phyloP scores from a whole-genome alignment of 2,329 filamentous ascomycete genomes.

The Fusarium sp. region DNA sequence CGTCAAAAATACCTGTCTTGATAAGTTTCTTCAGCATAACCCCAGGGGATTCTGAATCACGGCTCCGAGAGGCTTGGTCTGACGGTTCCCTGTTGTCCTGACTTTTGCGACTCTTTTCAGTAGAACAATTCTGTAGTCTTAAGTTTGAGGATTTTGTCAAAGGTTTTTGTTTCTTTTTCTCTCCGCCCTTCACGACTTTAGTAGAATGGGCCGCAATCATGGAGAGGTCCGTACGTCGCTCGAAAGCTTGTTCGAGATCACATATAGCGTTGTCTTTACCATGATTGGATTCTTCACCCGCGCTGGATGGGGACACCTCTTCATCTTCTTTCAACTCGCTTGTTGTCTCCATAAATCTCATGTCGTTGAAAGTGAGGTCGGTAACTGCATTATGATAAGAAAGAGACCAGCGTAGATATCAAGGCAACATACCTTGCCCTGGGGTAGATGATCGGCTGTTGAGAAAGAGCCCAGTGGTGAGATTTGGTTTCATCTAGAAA shows the following conservation, averaged over 20 bases:
- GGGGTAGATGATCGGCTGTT: conserved; percentile 45
- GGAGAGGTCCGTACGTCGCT: neutral
- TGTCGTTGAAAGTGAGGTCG: conserved; percentile 63
- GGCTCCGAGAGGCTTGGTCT: neutral
- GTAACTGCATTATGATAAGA: conserved; percentile 48
- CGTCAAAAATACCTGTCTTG: conserved; percentile 34
- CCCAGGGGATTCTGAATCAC: neutral
- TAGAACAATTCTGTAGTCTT: neutral
- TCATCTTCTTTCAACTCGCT: conserved; percentile 22
- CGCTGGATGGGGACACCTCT: neutral
- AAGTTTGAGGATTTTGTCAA: neutral
- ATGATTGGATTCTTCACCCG: neutral
- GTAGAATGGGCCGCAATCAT: neutral
- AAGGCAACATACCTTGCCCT: conserved; percentile 31
- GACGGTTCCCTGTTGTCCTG: neutral
- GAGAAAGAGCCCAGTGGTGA: conserved; percentile 48
- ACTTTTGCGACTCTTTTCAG: neutral
- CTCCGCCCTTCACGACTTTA: neutral
- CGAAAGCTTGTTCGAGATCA: neutral
- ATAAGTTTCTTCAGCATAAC: conserved; percentile 24
- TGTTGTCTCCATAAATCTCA: conserved; percentile 52
- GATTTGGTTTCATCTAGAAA: conserved; percentile 47
- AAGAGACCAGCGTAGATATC: neutral
- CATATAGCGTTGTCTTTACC: neutral
- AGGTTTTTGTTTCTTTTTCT: neutral